Conservation (phyloP, 805 yeast genomes). For the Ogataea minuta region DNA sequence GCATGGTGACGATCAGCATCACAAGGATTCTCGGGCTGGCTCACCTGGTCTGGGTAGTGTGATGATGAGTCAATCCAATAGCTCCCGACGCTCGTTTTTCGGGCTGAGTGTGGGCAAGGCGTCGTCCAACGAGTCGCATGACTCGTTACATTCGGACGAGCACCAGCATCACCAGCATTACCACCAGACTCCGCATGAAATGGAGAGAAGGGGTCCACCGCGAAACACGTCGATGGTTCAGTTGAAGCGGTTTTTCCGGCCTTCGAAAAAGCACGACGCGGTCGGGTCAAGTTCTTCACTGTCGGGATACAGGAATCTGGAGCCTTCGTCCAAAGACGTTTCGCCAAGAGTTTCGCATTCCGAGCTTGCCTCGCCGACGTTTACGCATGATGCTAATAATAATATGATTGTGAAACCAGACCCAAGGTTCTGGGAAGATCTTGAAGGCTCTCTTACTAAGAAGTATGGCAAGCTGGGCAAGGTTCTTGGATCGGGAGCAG, state of each 20-base stretch:
- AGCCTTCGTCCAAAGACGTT: conserved; percentile 17
- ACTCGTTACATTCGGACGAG: conserved; percentile 27
- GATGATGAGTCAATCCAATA: conserved; percentile 22
- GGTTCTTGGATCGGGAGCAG: conserved; percentile 81
- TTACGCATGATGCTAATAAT: conserved; percentile 39
- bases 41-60: conserved; percentile 18
- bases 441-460: conserved; percentile 50
- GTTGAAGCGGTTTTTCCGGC: conserved; percentile 69
- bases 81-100: conserved; percentile 31
- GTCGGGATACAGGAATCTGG: conserved; percentile 31
- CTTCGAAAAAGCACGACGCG: conserved; percentile 36
- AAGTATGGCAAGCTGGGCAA: conserved; percentile 76
- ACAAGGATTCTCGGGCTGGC: conserved; percentile 16
- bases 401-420: conserved; percentile 40
- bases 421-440: conserved; percentile 43
- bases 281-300: conserved; percentile 24
- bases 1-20: conserved; percentile 23
- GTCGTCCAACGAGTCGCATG: conserved; percentile 31
- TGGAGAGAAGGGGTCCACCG: conserved; percentile 8
- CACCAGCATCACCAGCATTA: conserved; percentile 17
- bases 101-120: conserved; percentile 31
- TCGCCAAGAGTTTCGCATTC: conserved; percentile 24
- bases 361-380: conserved; percentile 33
- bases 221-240: conserved; percentile 58
- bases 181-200: conserved; percentile 20